Evolutionary conservation across 352 stramenopile genomes (phyloP).

Genomic region (Globisporangium mamillatum): DNA sequence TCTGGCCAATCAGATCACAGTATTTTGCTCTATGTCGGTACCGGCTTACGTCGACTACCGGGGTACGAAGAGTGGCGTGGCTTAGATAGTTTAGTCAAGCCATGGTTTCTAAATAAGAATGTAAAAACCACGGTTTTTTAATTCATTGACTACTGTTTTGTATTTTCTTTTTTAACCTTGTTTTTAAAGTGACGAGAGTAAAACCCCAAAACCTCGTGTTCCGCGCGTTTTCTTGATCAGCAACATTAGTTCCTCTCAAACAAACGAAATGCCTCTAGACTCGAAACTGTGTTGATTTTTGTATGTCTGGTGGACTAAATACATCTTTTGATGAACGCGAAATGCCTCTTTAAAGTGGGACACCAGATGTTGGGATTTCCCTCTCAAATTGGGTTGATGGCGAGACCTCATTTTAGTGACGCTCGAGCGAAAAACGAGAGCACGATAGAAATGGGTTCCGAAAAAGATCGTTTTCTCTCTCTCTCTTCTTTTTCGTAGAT

Average conservation of each 20-base stretch:
- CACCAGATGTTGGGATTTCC: neutral
- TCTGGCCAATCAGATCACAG: too few species aligned
- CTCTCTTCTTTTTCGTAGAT: neutral
- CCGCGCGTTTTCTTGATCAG: neutral
- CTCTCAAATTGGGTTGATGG: neutral
- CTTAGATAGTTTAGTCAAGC: too few species aligned
- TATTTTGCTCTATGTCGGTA: too few species aligned
- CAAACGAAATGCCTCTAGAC: neutral
- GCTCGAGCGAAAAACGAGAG: neutral
- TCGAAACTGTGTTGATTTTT: neutral
- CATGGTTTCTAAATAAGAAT: too few species aligned
- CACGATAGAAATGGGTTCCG: slow-evolving; percentile 6
- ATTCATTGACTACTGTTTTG: too few species aligned
- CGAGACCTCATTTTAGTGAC: slow-evolving; percentile 4
- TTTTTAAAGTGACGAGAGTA: neutral
- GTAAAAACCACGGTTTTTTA: too few species aligned
- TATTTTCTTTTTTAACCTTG: too few species aligned
- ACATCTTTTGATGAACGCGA: neutral
- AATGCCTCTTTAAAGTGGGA: neutral
- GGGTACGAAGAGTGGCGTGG: too few species aligned
- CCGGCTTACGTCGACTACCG: too few species aligned
- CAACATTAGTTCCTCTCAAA: neutral
- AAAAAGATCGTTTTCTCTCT: neutral
- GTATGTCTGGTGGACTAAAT: neutral
- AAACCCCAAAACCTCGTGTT: neutral